phyloP scores from a whole-genome alignment of 2,329 filamentous ascomycete species.

The Phaeosphaeria sp. region DNA sequence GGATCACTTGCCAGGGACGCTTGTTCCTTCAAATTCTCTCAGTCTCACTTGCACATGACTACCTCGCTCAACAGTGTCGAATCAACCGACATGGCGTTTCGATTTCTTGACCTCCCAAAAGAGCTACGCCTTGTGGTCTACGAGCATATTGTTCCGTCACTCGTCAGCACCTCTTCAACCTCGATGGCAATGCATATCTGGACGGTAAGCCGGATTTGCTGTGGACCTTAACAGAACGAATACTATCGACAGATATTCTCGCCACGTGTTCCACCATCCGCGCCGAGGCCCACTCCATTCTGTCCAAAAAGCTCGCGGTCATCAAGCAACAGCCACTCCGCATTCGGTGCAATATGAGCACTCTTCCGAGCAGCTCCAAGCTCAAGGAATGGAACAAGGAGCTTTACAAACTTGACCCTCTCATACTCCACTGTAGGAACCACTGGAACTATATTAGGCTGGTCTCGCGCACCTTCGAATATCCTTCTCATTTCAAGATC shows the following conservation, averaged over 20 bases:
- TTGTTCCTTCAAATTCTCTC: neutral
- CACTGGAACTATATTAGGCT: neutral
- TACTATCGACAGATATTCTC: neutral
- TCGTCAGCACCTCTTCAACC: neutral
- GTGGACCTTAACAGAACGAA: neutral
- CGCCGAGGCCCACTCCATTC: neutral
- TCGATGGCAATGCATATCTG: neutral
- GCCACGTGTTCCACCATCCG: neutral
- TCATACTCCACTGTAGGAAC: neutral
- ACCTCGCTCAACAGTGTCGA: neutral
- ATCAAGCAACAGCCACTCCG: neutral
- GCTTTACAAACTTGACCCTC: neutral
- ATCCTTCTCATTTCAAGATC: neutral
- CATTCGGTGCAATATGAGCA: neutral
- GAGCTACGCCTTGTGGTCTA: slow-evolving; percentile 10
- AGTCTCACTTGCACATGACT: neutral
- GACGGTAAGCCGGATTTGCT: neutral
- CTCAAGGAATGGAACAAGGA: neutral
- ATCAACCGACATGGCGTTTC: neutral
- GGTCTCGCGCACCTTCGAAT: too few relatives aligned
- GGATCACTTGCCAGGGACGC: neutral
- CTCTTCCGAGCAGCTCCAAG: neutral
- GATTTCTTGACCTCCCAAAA: slow-evolving; percentile 9
- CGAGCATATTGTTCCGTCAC: neutral
- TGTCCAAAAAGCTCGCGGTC: neutral